Base-by-base conservation (phyloP, 805 yeast species). In the Yamadazyma insecticola region DNA sequence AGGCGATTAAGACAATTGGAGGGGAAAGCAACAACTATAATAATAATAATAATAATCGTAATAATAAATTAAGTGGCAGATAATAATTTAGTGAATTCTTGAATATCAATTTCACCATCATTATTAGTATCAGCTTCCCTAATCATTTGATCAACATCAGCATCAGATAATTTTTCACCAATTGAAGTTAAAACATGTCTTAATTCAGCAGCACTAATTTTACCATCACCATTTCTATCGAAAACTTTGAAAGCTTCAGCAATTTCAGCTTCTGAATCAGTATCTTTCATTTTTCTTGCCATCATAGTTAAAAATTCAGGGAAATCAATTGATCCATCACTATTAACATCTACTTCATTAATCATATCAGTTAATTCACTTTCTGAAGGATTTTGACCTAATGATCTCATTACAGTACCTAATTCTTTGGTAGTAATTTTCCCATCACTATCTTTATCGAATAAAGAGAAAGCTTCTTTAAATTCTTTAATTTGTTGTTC, bases 361-460 rank as follows among this genome's bases (percentile, higher is more conserved):
- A 92, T 86, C 82, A 92, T 79, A 57, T 92, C 98, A 35, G 92
- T 84, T 50, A 92, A 81, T 62, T 92, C 98, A 44, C 88, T 79
- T 61, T 92, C 97, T 30, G 95, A 80, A 22, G 98, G 98, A 52
- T 90, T 90, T 62, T 88, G 92, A 31, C 98, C 98, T 53, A 92
- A 72, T n/a, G 97, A 86, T 67, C 98, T 82, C 98, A 92, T 92
- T 32, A 92, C 98, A 4, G 96, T 88, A 44, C 97, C 97, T 47
- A 92, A 73, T 65, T 92, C 98, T 53, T 85, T 76, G 48, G 96
- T 85, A 37, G 96, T 87, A 68, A 92, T 92, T 55, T 87, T 86
- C 45, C 98, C 98, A 62, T 89, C 97, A 53, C 89, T 83, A 59
- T 92, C 96, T 60, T 88, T 88, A 70, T 92, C 98, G 50, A 92